Conservation (phyloP, 768 basidiomycete genomes). For the Boletus reticulatus region DNA sequence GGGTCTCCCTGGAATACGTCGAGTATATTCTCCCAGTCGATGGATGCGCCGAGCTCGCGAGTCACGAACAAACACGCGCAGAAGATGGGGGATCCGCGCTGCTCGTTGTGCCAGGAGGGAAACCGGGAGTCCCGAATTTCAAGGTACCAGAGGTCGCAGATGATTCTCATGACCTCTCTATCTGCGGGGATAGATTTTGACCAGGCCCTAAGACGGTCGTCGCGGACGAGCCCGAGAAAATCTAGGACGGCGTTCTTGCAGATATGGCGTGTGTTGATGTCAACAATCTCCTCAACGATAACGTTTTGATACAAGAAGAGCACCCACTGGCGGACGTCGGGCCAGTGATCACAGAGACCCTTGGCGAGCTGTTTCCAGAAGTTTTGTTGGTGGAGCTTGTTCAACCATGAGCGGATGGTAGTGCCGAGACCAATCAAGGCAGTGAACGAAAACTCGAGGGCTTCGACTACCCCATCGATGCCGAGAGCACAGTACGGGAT, state of each 20-base stretch:
- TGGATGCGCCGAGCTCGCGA: conserved; percentile 11
- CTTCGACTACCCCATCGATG: neutral
- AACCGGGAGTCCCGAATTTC: conserved; percentile 23
- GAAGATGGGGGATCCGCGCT: conserved; percentile 29
- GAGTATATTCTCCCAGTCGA: conserved; percentile 26
- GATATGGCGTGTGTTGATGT: conserved; percentile 8
- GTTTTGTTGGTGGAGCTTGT: conserved; percentile 9
- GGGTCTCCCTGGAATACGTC: conserved; percentile 17
- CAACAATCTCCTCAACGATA: conserved; percentile 5
- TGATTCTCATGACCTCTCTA: conserved; percentile 25
- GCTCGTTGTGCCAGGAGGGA: conserved; percentile 17
- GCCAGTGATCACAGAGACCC: conserved; percentile 17
- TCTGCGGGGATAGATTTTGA: conserved; percentile 21
- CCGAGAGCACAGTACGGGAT: conserved; percentile 13
- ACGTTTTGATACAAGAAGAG: conserved; percentile 20
- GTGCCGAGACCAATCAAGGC: conserved; percentile 19
- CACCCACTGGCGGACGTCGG: conserved; percentile 27
- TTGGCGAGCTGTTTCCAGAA: conserved; percentile 12
- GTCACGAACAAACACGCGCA: conserved; percentile 28
- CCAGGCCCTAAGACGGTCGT: conserved; percentile 24
- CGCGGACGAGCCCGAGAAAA: conserved; percentile 26
- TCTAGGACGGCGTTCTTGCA: conserved; percentile 26
- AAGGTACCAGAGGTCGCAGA: conserved; percentile 28
- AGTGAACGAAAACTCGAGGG: conserved; percentile 11
- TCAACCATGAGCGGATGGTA: conserved; percentile 22